Base-by-base conservation (phyloP, 352 stramenopile species). In the Blastocystis sp. region DNA sequence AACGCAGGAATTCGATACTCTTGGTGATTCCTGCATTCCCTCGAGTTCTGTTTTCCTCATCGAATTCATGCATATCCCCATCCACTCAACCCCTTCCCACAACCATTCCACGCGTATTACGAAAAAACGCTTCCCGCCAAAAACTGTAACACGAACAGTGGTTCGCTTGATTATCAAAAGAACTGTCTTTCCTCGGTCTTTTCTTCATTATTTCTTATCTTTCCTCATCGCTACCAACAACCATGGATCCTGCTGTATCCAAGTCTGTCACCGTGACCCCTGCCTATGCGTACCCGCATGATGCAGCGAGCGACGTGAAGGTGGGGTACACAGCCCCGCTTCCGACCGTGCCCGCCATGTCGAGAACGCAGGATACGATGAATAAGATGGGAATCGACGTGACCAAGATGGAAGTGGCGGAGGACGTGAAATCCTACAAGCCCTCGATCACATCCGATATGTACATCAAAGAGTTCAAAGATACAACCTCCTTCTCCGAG, bases 381-480 rank as follows among this genome's bases (percentile, higher is more conserved):
- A 64, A 79, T 11, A 61, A 88, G 45, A n/a, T 77, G 21, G 78
- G 78, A 43, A 70, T 88, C 28, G 78, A 88, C 56, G 1, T n/a
- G 7, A 28, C 3, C 23, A 88, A 79, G 78, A 23, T 88, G 59
- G 78, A 88, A 7, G 78, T 88, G 41, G 78, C 79, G 28, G 48
- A 76, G 45, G 62, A 59, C 41, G 11, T 88, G n/a, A 34, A 79
- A 38, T 38, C 14, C 14, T 88, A 67, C 23, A 76, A 34, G 17
- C 60, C 70, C 11, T 41, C 41, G 17, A 76, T 90, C n/a, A 88
- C 87, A 53, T 71, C 70, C 34, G 88, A 89, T 10, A 41, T 43
- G 34, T 90, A 90, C 61, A 71, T 90, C 4, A 38, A 65, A 28
- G 9, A 67, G 28, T 90, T 79, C 45, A 89, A 45, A 23, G 43